phyloP scores from a whole-genome alignment of 257 asterid genomes.

The Agastache rugosa region DNA sequence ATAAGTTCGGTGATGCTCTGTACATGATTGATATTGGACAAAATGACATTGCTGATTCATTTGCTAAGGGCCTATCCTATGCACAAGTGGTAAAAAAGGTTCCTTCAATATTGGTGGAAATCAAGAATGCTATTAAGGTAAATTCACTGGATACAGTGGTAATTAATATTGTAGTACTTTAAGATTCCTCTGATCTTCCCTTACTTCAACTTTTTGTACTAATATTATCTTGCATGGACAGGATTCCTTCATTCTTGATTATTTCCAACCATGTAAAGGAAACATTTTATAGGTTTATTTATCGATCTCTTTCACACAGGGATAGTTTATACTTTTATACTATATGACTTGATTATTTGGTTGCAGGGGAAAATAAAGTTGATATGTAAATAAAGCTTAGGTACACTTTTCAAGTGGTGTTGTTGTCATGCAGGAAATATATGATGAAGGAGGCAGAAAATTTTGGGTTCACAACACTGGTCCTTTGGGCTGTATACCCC shows the following conservation, averaged over 20 bases:
- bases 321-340: no score
- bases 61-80: constrained; percentile 65
- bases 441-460: constrained; percentile 73
- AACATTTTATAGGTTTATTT: not conserved
- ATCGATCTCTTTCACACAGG: no score
- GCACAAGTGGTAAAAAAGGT: constrained; percentile 62
- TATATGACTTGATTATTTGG: not conserved
- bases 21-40: constrained; percentile 93
- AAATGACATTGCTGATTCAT: constrained; percentile 79
- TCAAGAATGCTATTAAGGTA: constrained; percentile 67
- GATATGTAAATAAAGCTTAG: constrained; percentile 13
- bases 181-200: not conserved
- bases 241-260: not conserved
- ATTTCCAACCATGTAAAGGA: not conserved
- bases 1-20: constrained; percentile 66
- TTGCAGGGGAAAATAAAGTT: not conserved
- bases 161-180: not conserved
- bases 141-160: not conserved
- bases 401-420: constrained; percentile 14
- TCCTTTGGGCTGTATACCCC: constrained; percentile 91
- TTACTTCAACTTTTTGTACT: not conserved
- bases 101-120: constrained; percentile 70
- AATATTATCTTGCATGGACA: not conserved
- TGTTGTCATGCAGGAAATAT: constrained; percentile 54
- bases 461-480: constrained; percentile 96